phyloP scores from a whole-genome alignment of 345 rosid species.

The Sisymbrium altissimum region DNA sequence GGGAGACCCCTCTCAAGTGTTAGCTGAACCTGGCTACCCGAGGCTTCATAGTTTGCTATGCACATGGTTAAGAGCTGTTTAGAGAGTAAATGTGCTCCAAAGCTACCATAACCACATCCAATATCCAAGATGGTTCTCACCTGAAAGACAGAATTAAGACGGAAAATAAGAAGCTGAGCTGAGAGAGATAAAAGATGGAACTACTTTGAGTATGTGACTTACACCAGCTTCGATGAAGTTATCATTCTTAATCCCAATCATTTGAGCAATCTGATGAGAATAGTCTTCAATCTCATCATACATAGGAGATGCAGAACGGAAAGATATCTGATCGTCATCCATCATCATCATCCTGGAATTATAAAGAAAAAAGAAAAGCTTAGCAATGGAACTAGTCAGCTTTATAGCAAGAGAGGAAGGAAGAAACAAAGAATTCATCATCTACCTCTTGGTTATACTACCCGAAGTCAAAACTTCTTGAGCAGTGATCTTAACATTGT shows the following conservation, averaged over 20 bases:
- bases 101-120: slow-evolving; percentile 99
- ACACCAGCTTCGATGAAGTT: slow-evolving; percentile 90
- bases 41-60: slow-evolving; percentile 86
- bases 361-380: background rate
- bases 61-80: slow-evolving; percentile 87
- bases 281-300: slow-evolving; percentile 97
- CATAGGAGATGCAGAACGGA: slow-evolving; percentile 81
- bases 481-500: slow-evolving; percentile 86
- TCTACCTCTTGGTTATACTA: slow-evolving; percentile 88
- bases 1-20: slow-evolving; percentile 99
- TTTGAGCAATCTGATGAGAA: slow-evolving; percentile 95
- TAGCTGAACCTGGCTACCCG: slow-evolving; percentile 98
- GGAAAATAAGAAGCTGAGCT: background rate
- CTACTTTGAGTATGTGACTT: slow-evolving; percentile 30
- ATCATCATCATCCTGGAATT: slow-evolving; percentile 90
- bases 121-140: slow-evolving; percentile 92
- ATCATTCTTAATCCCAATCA: slow-evolving; percentile 86
- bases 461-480: slow-evolving; percentile 95
- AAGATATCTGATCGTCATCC: slow-evolving; percentile 95
- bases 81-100: slow-evolving; percentile 91
- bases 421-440: background rate
- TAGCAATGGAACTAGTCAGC: background rate
- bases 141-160: slow-evolving; percentile 41
- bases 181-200: background rate
- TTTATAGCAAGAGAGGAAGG: slow-evolving; percentile 6